phyloP scores from a whole-genome alignment of 2,329 filamentous ascomycete genomes.

The Albophoma yamanashiensis region DNA sequence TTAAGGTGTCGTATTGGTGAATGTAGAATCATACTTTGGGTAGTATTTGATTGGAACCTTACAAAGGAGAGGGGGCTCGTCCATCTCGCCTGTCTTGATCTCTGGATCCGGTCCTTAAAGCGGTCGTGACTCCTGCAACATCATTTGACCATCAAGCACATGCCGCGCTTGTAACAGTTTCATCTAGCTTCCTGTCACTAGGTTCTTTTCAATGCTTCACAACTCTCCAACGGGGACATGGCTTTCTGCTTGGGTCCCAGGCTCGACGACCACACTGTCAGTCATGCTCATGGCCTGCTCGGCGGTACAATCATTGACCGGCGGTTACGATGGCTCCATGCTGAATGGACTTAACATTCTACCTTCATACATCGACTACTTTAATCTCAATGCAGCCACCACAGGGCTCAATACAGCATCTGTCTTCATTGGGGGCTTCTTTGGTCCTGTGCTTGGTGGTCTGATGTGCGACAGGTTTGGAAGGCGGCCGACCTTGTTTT shows the following conservation, averaged over 20 bases:
- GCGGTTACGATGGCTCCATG: background rate
- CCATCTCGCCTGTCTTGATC: background rate
- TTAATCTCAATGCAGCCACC: background rate
- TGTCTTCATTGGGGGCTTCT: background rate
- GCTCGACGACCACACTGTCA: background rate
- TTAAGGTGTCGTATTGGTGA: background rate
- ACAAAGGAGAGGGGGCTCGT: background rate
- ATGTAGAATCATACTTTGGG: background rate
- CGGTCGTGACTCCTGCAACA: background rate
- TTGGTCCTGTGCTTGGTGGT: background rate
- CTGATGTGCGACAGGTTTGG: background rate
- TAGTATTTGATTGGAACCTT: background rate
- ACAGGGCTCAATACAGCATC: background rate
- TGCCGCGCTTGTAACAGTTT: background rate
- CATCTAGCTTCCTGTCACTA: background rate
- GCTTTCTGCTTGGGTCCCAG: background rate
- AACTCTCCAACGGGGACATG: background rate
- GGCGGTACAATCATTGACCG: background rate
- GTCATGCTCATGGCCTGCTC: background rate
- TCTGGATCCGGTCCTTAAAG: background rate
- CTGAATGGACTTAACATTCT: background rate
- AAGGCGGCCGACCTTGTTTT: background rate
- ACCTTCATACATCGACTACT: background rate
- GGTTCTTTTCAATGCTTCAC: background rate
- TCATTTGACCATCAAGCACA: background rate